Evolutionary conservation across 2,329 filamentous ascomycete species (phyloP).

Genomic region (Aspergillus brasiliensis): DNA sequence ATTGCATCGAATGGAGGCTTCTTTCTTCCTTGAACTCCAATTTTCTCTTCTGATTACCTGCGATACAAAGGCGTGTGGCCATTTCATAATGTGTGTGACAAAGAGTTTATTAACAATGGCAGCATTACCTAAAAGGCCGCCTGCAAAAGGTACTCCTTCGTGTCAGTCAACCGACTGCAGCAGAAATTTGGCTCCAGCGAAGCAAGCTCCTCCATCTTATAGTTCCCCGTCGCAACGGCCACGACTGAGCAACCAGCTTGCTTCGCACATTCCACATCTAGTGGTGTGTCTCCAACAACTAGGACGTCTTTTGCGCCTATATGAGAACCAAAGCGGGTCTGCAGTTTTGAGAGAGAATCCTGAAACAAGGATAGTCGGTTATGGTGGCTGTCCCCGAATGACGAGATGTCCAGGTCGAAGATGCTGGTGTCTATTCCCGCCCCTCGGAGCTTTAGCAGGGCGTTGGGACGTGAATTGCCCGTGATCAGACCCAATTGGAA

Average conservation of each 20-base stretch:
- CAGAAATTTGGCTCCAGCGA: conserved; percentile 10
- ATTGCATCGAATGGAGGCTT: too few relatives aligned
- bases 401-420: conserved; percentile 17
- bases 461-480: conserved; percentile 17
- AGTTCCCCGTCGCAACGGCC: conserved; percentile 18
- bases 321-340: conserved; percentile 2
- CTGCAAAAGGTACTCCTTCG: conserved; percentile 5
- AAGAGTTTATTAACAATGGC: not conserved
- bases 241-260: conserved; percentile 17
- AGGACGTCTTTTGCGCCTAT: conserved; percentile 12
- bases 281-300: conserved; percentile 16
- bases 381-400: conserved; percentile 16
- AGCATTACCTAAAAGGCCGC: not conserved
- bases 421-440: conserved; percentile 13
- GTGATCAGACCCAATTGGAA: conserved; percentile 13
- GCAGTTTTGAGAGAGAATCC: conserved; percentile 11
- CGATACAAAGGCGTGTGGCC: not conserved
- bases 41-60: not conserved
- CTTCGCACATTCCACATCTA: conserved; percentile 19
- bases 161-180: not conserved
- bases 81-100: too few relatives aligned
- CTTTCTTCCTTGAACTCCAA: not conserved
- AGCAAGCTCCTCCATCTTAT: conserved; percentile 15
- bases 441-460: conserved; percentile 11
- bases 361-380: conserved; percentile 12